Evolutionary conservation across 768 basidiomycete genomes (phyloP), one percentile per base, ranked within the genome.

Genomic region (Candolleomyces eurysporus): DNA sequence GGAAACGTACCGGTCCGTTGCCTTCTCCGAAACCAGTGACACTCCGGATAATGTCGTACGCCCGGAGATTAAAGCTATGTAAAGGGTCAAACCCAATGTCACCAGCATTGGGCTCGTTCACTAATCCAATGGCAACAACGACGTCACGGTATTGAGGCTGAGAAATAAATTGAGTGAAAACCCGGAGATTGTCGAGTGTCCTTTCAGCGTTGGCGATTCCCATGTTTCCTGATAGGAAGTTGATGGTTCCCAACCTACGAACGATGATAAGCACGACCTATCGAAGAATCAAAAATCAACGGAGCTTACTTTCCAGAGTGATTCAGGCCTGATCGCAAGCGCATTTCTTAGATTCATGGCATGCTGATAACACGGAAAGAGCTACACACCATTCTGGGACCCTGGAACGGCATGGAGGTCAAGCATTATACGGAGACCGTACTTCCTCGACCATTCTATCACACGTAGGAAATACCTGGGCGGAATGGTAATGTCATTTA

Each of bases 201-300:
- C 93, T 81, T 72, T 94, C 82, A 10, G 90, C 94, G 68, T 95
- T 95, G 50, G 92, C 91, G 51, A 93, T 66, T 16, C 93, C 93
- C 92, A 94, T 94, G 58, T 87, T 84, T 17, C 88, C 87, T 58
- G 78, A 73, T 63, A 90, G 63, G 63, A 87, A 83, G 68, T 91
- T 90, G 68, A 90, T 72, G 22, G 74, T 68, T 1, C 84, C 84
- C 32, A 74, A 57, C 65, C 77, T 76, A 36, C 49, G 39, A 5
- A 50, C 6, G 22, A 42, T 40, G 5, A 43, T 32, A 9, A 9
- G 48, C 55, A 55, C 32, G 22, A 17, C 14, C 54, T 26, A 31
- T 17, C 21, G 19, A 30, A 19, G 5, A 17, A 6, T 9, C 9
- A 53, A n/a, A 9, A 46, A 26, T 19, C 49, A 1, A 22, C 42